Conservation (phyloP, 2,329 filamentous ascomycete genomes). For the Ceratocystis colombiana region DNA sequence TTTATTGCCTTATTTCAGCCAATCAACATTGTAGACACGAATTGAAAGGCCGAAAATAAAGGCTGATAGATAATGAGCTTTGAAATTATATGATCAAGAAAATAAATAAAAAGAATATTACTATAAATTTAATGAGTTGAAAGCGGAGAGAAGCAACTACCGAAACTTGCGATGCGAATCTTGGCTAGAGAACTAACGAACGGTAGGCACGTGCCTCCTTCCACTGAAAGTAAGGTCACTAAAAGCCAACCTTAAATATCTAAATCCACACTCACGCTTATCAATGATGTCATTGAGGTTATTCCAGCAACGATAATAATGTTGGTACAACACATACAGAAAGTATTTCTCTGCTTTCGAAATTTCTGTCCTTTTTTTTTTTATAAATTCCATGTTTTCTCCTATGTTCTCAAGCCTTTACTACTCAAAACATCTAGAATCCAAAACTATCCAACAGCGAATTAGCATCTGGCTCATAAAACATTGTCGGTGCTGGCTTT, state of each 20-base stretch:
- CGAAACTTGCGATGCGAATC: neutral
- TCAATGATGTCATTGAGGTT: conserved; percentile 8
- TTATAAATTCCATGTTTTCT: neutral
- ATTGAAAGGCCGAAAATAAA: neutral
- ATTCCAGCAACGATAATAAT: neutral
- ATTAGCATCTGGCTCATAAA: conserved; percentile 84
- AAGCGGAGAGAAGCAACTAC: neutral
- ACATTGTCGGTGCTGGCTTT: conserved; percentile 61
- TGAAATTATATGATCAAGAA: neutral
- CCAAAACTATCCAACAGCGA: conserved; percentile 89
- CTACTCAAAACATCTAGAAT: conserved; percentile 44
- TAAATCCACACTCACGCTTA: neutral
- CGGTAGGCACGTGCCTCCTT: neutral
- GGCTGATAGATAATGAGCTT: neutral
- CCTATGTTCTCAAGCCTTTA: neutral
- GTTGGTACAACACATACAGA: neutral
- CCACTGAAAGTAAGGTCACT: neutral
- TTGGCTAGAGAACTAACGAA: neutral
- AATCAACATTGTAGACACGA: neutral
- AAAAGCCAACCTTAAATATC: neutral
- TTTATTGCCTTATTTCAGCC: neutral
- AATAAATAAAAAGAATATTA: neutral
- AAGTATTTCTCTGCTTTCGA: neutral
- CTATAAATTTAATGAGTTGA: neutral
- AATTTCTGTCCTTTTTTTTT: neutral